These are phyloP conservation scores for Eucalyptus cloeziana DNA, from an alignment of 345 rosid species.

Conservation along the genomic window DNA sequence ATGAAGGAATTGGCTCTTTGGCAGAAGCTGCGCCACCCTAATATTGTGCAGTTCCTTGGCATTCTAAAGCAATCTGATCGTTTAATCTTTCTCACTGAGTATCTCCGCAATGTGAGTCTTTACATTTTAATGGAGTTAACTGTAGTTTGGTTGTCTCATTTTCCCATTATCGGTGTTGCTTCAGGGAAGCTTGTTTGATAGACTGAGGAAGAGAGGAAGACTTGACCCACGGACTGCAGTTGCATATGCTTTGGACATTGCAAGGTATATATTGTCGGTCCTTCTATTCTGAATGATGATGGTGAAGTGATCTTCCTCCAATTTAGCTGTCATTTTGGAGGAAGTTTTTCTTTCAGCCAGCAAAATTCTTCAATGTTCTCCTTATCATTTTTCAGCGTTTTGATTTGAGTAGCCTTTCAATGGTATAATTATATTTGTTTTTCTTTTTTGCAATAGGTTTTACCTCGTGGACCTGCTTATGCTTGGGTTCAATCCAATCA, in stretches of 20 bases:
- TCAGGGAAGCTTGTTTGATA: constrained; percentile 55
- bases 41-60: constrained; percentile 66
- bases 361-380: not conserved
- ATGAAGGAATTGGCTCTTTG: constrained; percentile 50
- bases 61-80: constrained; percentile 45
- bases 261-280: constrained; percentile 22
- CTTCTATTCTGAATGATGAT: not conserved
- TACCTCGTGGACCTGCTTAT: not conserved
- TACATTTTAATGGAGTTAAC: not conserved
- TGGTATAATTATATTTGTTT: not conserved
- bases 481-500: not conserved
- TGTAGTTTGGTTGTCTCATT: not conserved
- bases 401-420: not conserved
- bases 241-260: constrained; percentile 53
- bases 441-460: not conserved
- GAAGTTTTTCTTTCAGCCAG: not conserved
- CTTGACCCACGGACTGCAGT: constrained; percentile 38
- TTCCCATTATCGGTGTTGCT: not conserved
- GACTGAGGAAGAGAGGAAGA: constrained; percentile 37
- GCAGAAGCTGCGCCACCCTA: constrained; percentile 61
- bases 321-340: not conserved
- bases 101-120: constrained; percentile 44
- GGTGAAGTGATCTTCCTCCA: not conserved
- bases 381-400: not conserved
- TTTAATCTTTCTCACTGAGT: constrained; percentile 51